Evolutionary conservation across 805 yeast genomes (phyloP).

Genomic region (Yamadazyma endophytica): DNA sequence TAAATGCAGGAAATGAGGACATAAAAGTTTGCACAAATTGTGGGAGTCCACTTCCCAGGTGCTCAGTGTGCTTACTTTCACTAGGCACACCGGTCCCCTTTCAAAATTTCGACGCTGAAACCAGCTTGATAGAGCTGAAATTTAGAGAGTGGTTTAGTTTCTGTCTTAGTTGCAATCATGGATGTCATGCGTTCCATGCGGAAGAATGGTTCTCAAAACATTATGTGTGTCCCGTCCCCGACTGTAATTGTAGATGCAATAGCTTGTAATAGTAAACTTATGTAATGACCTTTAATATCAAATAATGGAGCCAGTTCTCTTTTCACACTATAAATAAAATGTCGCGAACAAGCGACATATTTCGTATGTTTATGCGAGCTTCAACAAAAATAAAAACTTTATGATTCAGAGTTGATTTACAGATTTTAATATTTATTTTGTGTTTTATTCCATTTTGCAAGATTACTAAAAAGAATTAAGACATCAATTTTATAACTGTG

Average conservation of each 20-base stretch:
- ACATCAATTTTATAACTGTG: no score
- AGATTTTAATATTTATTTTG: no score
- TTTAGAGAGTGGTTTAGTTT: constrained; percentile 87
- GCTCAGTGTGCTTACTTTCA: constrained; percentile 82
- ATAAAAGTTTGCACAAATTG: constrained; percentile 69
- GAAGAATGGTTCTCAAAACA: constrained; percentile 93
- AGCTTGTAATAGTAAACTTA: constrained; percentile 37
- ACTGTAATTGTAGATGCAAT: constrained; percentile 81
- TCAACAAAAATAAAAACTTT: no score
- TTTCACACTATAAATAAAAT: no score
- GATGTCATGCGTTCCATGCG: constrained; percentile 93
- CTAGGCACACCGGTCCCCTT: constrained; percentile 63
- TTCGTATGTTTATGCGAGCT: no score
- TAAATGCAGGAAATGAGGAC: constrained; percentile 18
- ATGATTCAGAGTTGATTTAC: no score
- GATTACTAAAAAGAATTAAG: no score
- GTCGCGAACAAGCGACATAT: no score
- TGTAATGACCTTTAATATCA: constrained; percentile 1
- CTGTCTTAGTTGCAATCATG: constrained; percentile 88
- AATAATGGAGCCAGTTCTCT: no score
- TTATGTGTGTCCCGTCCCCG: constrained; percentile 89
- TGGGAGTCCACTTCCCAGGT: constrained; percentile 81
- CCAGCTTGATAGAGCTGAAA: constrained; percentile 30
- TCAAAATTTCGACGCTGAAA: constrained; percentile 22
- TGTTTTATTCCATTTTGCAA: no score